Base-by-base conservation (phyloP, 306 rosid species). In the Trifolium pratense region DNA sequence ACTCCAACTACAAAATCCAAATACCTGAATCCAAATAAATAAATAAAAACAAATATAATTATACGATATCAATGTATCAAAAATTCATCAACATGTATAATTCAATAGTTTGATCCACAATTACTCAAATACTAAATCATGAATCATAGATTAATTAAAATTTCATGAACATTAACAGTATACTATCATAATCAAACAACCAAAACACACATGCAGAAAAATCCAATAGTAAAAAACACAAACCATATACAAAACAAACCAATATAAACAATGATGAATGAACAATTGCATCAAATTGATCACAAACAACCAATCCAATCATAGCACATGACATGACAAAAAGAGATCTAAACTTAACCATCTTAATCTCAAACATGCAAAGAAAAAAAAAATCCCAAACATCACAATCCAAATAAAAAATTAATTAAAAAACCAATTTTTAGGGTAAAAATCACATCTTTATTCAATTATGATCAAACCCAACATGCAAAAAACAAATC, bases 1-100 rank as follows among this genome's bases (percentile, higher is more conserved):
- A 57, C 80, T 70, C 81, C 82, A 74, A 68, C 79, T 56, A 78
- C 76, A 84, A 40, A 73, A 75, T 63, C 79, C 55, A 67, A 79
- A 66, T 71, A 74, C 88, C 88, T 90, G 83, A 58, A 63, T 25
- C 52, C 64, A 75, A 62, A 73, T n/a, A 42, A 32, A 16, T 3
- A 23, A 32, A 66, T 0, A n/a, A 15, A 32, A 0, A 42, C 2
- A 29, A 5, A 17, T 5, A 70, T 4, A 70, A 29, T 34, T 29
- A 70, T 7, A 34, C 5, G 32, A 73, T 46, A 71, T 36, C 69
- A 76, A 57, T 25, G 68, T 9, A 59, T 36, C 17, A 14, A 64
- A 20, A 32, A 81, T 66, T 76, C 53, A 39, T 12, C 21, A 70
- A 57, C 58, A 65, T 4, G n/a, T 14, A 68, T 31, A 46, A 74